Conservation (phyloP, 495 filamentous ascomycete genomes). For the Hypoxylon intermedium region DNA sequence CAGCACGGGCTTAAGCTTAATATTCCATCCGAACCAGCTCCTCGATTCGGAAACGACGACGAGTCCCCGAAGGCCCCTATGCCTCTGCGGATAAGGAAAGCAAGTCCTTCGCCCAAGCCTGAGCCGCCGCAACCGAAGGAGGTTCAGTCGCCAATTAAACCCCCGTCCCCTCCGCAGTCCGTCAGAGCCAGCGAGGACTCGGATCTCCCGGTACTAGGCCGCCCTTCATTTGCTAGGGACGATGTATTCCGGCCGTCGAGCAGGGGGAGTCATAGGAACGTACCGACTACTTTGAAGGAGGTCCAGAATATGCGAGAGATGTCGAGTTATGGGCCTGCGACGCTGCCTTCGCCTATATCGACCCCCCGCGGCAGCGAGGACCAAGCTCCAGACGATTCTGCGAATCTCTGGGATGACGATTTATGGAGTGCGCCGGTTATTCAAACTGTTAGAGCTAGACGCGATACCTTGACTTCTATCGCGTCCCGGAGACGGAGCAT, state of each 20-base stretch:
- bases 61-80: conserved; percentile 38
- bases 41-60: conserved; percentile 44
- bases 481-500: conserved; percentile 48
- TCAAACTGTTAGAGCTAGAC: conserved; percentile 49
- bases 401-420: conserved; percentile 4
- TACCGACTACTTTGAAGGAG: conserved; percentile 28
- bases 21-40: conserved; percentile 33
- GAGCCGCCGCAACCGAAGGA: conserved; percentile 5
- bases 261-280: conserved; percentile 20
- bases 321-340: conserved; percentile 29
- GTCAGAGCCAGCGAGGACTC: conserved; percentile 18
- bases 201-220: conserved; percentile 8
- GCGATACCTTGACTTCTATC: conserved; percentile 50
- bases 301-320: conserved; percentile 23
- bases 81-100: conserved; percentile 41
- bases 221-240: conserved; percentile 8
- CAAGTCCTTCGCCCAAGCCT: conserved; percentile 13
- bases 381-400: conserved; percentile 14
- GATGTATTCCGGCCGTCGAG: conserved; percentile 24
- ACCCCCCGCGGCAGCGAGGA: conserved; percentile 43
- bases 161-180: conserved; percentile 41
- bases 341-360: conserved; percentile 39
- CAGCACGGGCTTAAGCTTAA: conserved; percentile 38
- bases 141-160: conserved; percentile 28
- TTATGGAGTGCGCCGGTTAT: conserved; percentile 45